These are phyloP conservation scores for Didymella arachidicola DNA, from an alignment of 2,329 filamentous ascomycete species.

Conservation along the genomic window DNA sequence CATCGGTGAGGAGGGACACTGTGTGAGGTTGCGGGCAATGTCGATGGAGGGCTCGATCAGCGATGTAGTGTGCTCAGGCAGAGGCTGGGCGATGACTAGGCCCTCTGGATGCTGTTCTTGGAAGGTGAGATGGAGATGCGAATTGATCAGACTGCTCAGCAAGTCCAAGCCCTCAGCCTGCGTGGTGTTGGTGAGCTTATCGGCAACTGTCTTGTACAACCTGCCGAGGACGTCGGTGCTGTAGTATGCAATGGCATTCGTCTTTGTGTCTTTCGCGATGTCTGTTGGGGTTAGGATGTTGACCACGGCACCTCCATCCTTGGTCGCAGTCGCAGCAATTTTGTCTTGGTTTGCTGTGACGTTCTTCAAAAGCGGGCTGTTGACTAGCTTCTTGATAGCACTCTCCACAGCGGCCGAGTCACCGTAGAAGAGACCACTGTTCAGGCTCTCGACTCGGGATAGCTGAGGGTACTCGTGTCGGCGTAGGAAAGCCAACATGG, in stretches of 20 bases:
- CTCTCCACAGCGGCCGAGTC: conserved; percentile 60
- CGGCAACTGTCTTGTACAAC: conserved; percentile 72
- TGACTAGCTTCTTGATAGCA: conserved; percentile 53
- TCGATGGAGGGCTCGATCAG: conserved; percentile 73
- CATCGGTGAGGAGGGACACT: conserved; percentile 77
- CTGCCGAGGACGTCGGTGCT: conserved; percentile 65
- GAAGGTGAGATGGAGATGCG: conserved; percentile 86
- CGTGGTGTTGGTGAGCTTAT: conserved; percentile 63
- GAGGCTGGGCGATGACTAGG: conserved; percentile 81
- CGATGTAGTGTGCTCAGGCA: conserved; percentile 75
- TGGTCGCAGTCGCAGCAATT: conserved; percentile 62
- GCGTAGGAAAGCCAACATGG: conserved; percentile 74
- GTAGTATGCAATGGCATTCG: conserved; percentile 80
- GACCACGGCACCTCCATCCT: conserved; percentile 67
- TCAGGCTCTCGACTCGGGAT: conserved; percentile 76
- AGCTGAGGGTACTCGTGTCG: conserved; percentile 76
- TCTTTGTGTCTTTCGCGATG: conserved; percentile 70
- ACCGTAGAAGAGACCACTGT: conserved; percentile 76
- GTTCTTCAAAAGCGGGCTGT: conserved; percentile 62
- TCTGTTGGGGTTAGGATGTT: conserved; percentile 61
- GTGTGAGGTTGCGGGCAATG: conserved; percentile 76
- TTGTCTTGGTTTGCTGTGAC: conserved; percentile 66
- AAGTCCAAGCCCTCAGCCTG: conserved; percentile 68
- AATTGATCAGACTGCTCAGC: conserved; percentile 79
- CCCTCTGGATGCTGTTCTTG: conserved; percentile 79